These are phyloP conservation scores for Wickerhamomyces silvicola DNA, from an alignment of 805 yeast genomes.

Conservation along the genomic window DNA sequence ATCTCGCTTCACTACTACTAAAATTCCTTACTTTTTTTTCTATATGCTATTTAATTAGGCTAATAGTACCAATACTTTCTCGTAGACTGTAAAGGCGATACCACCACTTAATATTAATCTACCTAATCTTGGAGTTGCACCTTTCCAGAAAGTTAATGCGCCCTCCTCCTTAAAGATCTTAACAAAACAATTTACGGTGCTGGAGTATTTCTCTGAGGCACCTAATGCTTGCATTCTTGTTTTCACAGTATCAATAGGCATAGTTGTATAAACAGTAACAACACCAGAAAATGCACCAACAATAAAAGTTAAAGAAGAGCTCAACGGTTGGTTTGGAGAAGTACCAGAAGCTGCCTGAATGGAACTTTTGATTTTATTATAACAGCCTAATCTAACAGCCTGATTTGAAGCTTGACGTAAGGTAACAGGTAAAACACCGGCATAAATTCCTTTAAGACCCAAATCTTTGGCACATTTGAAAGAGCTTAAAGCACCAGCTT, in stretches of 20 bases:
- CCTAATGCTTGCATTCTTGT: constrained; percentile 95
- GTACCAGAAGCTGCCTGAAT: constrained; percentile 65
- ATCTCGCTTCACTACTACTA: background rate
- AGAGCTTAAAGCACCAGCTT: constrained; percentile 50
- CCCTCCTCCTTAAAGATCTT: constrained; percentile 85
- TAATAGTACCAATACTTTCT: constrained; percentile 60
- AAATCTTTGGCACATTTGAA: constrained; percentile 62
- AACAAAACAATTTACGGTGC: constrained; percentile 77
- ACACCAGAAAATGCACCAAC: constrained; percentile 90
- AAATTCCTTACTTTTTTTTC: background rate
- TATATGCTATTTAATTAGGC: constrained; percentile 3
- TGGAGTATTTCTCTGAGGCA: constrained; percentile 59
- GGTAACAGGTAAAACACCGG: constrained; percentile 89
- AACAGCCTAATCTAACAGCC: constrained; percentile 90
- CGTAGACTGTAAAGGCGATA: constrained; percentile 93
- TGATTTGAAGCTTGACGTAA: constrained; percentile 94
- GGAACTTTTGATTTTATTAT: constrained; percentile 76
- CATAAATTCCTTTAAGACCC: constrained; percentile 79
- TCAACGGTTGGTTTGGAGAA: constrained; percentile 66
- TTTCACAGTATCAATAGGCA: constrained; percentile 95
- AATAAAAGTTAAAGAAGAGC: constrained; percentile 72
- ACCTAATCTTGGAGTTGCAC: constrained; percentile 95
- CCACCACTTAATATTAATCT: constrained; percentile 92
- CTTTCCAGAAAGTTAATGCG: constrained; percentile 88
- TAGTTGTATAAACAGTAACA: constrained; percentile 84